Percentiles rank a stretch among this genome's conserved stretches.
Evolutionary conservation across 2,329 filamentous ascomycete species (phyloP).

Genomic region (Botrytis squamosa): DNA sequence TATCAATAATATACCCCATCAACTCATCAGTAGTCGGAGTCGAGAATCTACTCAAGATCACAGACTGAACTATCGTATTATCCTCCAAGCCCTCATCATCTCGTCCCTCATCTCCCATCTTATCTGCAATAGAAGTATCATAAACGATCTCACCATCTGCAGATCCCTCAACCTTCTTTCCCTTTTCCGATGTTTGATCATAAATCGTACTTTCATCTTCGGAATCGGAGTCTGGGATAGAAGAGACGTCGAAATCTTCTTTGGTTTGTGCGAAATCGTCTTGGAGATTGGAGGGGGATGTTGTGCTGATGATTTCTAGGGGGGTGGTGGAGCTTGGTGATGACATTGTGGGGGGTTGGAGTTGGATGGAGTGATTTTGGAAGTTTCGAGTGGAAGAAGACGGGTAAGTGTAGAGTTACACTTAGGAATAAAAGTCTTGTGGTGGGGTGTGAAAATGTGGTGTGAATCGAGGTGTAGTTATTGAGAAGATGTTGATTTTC

Average conservation of each 20-base stretch:
- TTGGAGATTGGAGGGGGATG: fast-evolving
- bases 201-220: neutral
- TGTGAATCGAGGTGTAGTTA: neutral
- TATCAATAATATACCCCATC: neutral
- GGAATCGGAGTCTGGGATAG: neutral
- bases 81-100: no score
- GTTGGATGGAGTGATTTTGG: fast-evolving
- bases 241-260: neutral
- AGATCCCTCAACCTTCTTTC: fast-evolving
- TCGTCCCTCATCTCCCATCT: neutral
- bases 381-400: fast-evolving
- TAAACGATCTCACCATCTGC: neutral
- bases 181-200: neutral
- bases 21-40: neutral
- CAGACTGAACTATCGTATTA: no score
- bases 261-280: neutral
- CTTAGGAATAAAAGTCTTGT: no score
- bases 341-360: neutral
- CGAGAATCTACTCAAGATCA: neutral
- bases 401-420: no score
- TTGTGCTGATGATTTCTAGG: neutral
- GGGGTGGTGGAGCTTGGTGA: fast-evolving
- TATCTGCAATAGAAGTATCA: fast-evolving
- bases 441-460: neutral
- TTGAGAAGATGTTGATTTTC: no score